These are phyloP conservation scores for Solanum microdontum DNA, from an alignment of 257 asterid species.

Conservation along the genomic window DNA sequence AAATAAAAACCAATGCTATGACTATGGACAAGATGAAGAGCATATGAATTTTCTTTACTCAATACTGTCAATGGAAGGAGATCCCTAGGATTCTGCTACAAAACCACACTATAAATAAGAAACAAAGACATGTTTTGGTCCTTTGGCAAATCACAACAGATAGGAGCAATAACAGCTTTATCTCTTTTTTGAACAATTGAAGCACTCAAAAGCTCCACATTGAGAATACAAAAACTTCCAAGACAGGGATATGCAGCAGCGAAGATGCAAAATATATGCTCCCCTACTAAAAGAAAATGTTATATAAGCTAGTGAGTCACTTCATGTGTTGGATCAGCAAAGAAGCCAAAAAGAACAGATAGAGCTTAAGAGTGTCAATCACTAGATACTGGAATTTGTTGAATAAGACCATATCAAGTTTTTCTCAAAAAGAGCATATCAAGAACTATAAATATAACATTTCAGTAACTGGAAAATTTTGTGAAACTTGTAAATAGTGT, in stretches of 20 bases:
- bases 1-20: background rate
- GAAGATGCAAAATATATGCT: background rate
- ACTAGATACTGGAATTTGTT: background rate
- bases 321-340: background rate
- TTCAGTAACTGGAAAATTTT: background rate
- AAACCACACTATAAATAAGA: background rate
- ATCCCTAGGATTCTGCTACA: background rate
- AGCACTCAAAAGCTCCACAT: background rate
- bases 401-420: background rate
- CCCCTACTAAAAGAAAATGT: background rate
- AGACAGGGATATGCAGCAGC: background rate
- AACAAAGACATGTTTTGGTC: background rate
- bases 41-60: background rate
- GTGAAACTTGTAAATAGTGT: background rate
- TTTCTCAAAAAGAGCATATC: background rate
- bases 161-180: background rate
- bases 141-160: background rate
- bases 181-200: background rate
- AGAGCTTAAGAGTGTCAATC: background rate
- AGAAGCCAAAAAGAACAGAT: background rate
- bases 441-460: background rate
- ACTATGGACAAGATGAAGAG: background rate
- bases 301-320: background rate
- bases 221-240: background rate
- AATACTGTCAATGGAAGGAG: background rate